Base-by-base conservation (phyloP, 371 early-diverging fungal species). In the Massospora cicadina region DNA sequence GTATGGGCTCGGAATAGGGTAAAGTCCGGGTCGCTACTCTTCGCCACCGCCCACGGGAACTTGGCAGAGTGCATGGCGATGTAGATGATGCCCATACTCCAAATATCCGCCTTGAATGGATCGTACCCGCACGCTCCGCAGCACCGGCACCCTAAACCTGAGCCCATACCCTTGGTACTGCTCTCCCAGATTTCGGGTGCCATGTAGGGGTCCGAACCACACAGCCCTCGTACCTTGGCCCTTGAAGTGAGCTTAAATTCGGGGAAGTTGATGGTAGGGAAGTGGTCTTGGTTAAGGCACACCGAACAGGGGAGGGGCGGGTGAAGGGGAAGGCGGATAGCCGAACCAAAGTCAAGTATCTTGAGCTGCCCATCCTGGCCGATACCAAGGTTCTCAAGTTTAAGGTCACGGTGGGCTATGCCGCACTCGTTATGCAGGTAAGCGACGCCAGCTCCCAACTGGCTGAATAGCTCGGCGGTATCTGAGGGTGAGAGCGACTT, bases 341-440 rank as follows among this genome's bases (percentile, higher is more conserved):
- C 60, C 12, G 29, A 60, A 21, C 95, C 94, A 81, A 96, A 95
- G 72, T 96, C 97, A 33, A 89, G 86, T 64, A 95, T 88, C 71
- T 95, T 95, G 58, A 94, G 75, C 5, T 84, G 81, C 12, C 87
- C 84, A n/a, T 69, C 69, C 59, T 80, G 81, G 58, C 79, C 81
- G 63, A 90, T 69, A 23, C 91, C 73, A 24, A 88, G 77, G 74
- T 93, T 93, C 67, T 91, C 93, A 23, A 89, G 79, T 68, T 87
- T 87, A 43, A 87, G 65, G 67, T 87, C 86, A 54, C 86, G 78
- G 69, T 92, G 93, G 1, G 87, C 86, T 54, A 92, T 85, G 55
- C 90, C 90, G 63, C 87, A 71, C n/a, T 71, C 71, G 10, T 63
- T 53, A 72, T 88, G 86, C 55, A 92, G 70, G 65, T 88, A 84